Percentiles rank a stretch among this genome's conserved stretches.
These are phyloP conservation scores for Candida koratica DNA, from an alignment of 805 yeast species.

Conservation along the genomic window DNA sequence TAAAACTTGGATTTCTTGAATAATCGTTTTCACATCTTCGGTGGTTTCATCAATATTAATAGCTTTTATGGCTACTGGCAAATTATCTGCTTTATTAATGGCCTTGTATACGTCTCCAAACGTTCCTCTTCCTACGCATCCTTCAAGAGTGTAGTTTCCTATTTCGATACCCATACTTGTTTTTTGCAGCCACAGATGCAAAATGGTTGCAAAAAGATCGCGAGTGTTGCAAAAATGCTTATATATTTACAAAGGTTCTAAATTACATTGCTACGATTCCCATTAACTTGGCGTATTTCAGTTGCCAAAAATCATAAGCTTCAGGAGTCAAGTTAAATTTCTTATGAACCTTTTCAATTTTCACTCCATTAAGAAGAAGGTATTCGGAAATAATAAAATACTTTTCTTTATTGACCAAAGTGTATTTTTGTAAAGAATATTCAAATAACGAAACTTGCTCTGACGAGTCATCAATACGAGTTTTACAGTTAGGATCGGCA, in stretches of 20 bases:
- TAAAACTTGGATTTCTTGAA: constrained; percentile 76
- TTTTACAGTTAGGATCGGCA: constrained; percentile 42
- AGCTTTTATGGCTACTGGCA: constrained; percentile 78
- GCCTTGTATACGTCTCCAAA: constrained; percentile 86
- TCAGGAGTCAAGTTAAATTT: constrained; percentile 38
- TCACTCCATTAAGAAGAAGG: constrained; percentile 53
- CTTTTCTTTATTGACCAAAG: constrained; percentile 20
- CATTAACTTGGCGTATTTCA: constrained; percentile 15
- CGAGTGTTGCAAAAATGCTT: constrained; percentile 3
- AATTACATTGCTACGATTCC: no score
- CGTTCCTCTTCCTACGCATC: constrained; percentile 77
- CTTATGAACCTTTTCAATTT: constrained; percentile 33
- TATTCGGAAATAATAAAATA: constrained; percentile 53
- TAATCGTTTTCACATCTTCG: constrained; percentile 66
- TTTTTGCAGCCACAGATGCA: constrained; percentile 8
- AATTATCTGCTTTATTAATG: constrained; percentile 29
- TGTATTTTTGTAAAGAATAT: constrained; percentile 52
- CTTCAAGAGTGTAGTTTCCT: constrained; percentile 26
- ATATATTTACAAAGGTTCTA: constrained; percentile 2
- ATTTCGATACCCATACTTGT: constrained; percentile 14
- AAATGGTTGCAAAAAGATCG: neutral
- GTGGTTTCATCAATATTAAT: constrained; percentile 74
- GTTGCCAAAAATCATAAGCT: constrained; percentile 55
- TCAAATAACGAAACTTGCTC: constrained; percentile 35
- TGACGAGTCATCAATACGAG: no score